Conservation (phyloP, 106 monocot species). For the Dendrobium officinale region DNA sequence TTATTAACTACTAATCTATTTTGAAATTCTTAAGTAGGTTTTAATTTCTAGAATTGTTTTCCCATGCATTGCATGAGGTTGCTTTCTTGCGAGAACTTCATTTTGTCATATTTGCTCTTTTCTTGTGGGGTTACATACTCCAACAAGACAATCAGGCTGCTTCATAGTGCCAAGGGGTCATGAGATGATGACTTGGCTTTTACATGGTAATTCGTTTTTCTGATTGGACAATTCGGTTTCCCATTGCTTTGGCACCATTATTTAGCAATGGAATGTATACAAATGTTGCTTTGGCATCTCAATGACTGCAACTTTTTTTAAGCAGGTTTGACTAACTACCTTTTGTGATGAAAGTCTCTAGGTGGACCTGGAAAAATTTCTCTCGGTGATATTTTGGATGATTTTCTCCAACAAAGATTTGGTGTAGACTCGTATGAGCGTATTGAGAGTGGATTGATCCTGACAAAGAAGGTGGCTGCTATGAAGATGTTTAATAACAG, state of each 20-base stretch:
- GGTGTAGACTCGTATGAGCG: slow-evolving; percentile 80
- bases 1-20: too few species aligned
- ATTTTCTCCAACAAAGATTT: slow-evolving; percentile 88
- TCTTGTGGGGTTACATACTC: neutral
- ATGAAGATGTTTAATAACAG: slow-evolving; percentile 75
- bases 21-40: too few species aligned
- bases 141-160: too few species aligned
- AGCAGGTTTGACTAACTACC: neutral
- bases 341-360: slow-evolving; percentile 37
- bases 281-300: neutral
- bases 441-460: slow-evolving; percentile 53
- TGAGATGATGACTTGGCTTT: neutral
- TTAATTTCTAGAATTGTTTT: too few species aligned
- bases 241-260: neutral
- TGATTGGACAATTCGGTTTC: neutral
- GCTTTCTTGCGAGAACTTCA: neutral
- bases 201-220: neutral
- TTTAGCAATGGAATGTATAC: neutral
- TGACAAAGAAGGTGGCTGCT: slow-evolving; percentile 53
- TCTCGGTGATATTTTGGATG: slow-evolving; percentile 89
- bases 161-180: too few species aligned
- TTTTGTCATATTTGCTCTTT: neutral
- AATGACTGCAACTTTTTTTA: neutral
- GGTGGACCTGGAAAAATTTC: slow-evolving; percentile 47
- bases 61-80: neutral